Evolutionary conservation across 1,284 basidiomycete genomes (phyloP).

Genomic region (Tilletia caries): DNA sequence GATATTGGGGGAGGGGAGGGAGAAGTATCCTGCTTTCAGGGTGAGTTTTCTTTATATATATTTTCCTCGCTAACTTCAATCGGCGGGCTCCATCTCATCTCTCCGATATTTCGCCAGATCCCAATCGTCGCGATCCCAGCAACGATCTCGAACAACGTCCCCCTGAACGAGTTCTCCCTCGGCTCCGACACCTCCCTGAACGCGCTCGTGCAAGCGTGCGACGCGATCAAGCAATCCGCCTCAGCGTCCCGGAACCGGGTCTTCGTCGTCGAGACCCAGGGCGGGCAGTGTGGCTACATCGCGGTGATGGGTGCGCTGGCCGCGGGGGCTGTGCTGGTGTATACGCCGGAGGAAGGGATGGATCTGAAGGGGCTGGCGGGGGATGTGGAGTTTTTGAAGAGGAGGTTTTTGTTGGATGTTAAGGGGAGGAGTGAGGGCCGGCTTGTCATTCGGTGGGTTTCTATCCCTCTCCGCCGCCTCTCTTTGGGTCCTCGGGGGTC

Average conservation of each 20-base stretch:
- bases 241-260: slow-evolving; percentile 90
- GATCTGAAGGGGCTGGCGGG: slow-evolving; percentile 72
- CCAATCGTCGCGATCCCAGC: slow-evolving; percentile 59
- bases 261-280: slow-evolving; percentile 97
- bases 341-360: slow-evolving; percentile 89
- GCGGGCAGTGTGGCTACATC: slow-evolving; percentile 91
- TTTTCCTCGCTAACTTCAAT: background rate
- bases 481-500: background rate
- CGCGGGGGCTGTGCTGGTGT: slow-evolving; percentile 85
- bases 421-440: slow-evolving; percentile 89
- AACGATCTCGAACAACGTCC: slow-evolving; percentile 96
- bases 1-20: slow-evolving; percentile 73
- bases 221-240: slow-evolving; percentile 96
- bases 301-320: slow-evolving; percentile 92
- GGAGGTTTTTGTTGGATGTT: slow-evolving; percentile 77
- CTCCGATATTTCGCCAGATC: slow-evolving; percentile 19
- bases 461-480: background rate
- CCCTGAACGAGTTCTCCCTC: slow-evolving; percentile 89
- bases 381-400: slow-evolving; percentile 86
- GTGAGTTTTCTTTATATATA: slow-evolving; percentile 55
- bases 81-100: background rate
- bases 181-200: slow-evolving; percentile 95
- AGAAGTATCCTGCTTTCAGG: slow-evolving; percentile 82
- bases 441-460: slow-evolving; percentile 72
- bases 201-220: slow-evolving; percentile 93